These are phyloP conservation scores for Crithidia sp. DNA, from an alignment of 208 protist species.

Conservation along the genomic window DNA sequence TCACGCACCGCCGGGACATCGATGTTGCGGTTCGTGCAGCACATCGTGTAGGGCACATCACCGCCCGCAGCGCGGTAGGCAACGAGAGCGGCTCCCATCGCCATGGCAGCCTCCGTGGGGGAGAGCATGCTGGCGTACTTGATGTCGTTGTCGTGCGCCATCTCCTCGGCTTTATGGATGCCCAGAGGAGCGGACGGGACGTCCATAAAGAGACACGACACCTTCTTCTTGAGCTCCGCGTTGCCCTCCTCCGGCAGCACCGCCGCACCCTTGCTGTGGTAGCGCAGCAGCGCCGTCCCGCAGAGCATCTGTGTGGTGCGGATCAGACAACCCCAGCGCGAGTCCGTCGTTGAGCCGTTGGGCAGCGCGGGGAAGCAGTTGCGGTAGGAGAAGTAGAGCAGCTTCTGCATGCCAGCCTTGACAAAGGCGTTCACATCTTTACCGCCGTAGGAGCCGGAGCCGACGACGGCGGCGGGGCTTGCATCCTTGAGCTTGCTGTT, in stretches of 20 bases:
- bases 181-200: constrained; percentile 65
- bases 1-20: constrained; percentile 18
- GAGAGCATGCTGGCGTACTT: constrained; percentile 62
- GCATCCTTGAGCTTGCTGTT: constrained; percentile 27
- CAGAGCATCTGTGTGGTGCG: constrained; percentile 92
- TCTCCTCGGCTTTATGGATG: constrained; percentile 63
- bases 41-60: constrained; percentile 41
- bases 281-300: constrained; percentile 57
- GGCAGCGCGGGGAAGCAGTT: constrained; percentile 62
- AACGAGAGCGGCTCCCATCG: constrained; percentile 35
- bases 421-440: constrained; percentile 37
- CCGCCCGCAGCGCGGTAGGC: constrained; percentile 25
- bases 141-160: constrained; percentile 47
- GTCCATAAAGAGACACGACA: constrained; percentile 64
- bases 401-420: constrained; percentile 23
- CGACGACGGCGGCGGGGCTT: constrained; percentile 35
- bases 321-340: constrained; percentile 91
- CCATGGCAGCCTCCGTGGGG: constrained; percentile 50
- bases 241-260: constrained; percentile 21
- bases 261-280: constrained; percentile 26
- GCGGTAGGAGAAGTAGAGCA: constrained; percentile 89
- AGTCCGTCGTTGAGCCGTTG: constrained; percentile 76
- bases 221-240: constrained; percentile 21
- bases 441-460: constrained; percentile 46
- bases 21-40: constrained; percentile 39